Conservation (phyloP, 1,284 basidiomycete genomes). For the Cryptococcus maquisensis region DNA sequence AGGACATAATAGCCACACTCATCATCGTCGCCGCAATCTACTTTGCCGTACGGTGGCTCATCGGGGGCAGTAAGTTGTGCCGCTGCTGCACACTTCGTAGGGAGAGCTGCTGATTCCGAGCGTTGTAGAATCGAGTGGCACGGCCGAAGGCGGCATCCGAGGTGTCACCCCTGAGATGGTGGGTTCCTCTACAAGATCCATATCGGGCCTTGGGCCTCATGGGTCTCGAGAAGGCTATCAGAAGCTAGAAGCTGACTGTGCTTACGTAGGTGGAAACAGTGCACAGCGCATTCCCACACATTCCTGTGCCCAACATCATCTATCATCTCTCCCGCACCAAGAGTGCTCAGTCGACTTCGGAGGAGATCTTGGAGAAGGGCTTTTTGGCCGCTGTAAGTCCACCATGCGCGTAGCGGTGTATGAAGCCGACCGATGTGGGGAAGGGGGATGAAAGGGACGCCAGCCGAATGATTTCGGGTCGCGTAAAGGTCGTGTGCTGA, state of each 20-base stretch:
- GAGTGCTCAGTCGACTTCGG: constrained; percentile 45
- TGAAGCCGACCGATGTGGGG: too few relatives aligned
- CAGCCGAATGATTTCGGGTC: not conserved
- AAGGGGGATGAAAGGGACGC: too few relatives aligned
- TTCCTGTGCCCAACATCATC: constrained; percentile 41
- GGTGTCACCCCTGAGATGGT: constrained; percentile 42
- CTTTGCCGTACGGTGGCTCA: constrained; percentile 33
- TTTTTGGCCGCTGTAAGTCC: constrained; percentile 39
- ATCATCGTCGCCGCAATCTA: constrained; percentile 39
- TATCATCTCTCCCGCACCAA: constrained; percentile 45
- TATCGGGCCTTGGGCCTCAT: not conserved
- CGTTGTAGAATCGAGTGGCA: constrained; percentile 9
- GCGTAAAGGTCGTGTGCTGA: not conserved
- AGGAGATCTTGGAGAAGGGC: constrained; percentile 46
- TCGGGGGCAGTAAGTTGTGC: constrained; percentile 27
- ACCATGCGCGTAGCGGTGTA: not conserved
- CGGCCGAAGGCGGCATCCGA: constrained; percentile 24
- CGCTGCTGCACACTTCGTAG: not conserved
- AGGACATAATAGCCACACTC: constrained; percentile 42
- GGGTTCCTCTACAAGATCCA: constrained; percentile 1
- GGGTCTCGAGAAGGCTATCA: not conserved
- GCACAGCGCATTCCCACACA: constrained; percentile 45
- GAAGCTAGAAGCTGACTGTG: not conserved
- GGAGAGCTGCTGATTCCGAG: constrained; percentile 5
- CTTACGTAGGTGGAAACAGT: constrained; percentile 42